Evolutionary conservation across 768 basidiomycete species (phyloP).

Genomic region (Termitomyces sp.): DNA sequence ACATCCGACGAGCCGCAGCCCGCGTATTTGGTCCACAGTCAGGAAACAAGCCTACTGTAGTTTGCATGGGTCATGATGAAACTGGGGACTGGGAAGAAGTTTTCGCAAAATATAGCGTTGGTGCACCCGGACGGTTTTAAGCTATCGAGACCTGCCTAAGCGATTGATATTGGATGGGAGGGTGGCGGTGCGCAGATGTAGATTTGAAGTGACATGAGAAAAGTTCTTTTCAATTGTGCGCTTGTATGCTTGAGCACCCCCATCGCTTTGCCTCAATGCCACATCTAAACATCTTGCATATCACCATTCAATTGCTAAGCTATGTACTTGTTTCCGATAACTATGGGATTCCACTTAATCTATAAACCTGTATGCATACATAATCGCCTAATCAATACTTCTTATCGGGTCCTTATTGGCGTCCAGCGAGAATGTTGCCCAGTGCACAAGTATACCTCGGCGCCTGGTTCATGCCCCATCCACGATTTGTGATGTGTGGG

Average conservation of each 20-base stretch:
- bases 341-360: slow-evolving; percentile 4
- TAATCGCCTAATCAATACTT: slow-evolving; percentile 5
- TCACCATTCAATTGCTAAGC: not conserved
- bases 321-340: not conserved
- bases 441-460: slow-evolving; percentile 70
- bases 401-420: slow-evolving; percentile 21
- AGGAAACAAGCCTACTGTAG: slow-evolving; percentile 69
- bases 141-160: not conserved
- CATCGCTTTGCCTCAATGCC: not conserved
- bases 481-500: slow-evolving; percentile 70
- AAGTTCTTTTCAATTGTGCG: not conserved
- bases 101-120: slow-evolving; percentile 71
- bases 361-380: slow-evolving; percentile 9
- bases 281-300: not conserved
- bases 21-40: slow-evolving; percentile 69
- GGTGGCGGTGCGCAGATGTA: not conserved
- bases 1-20: slow-evolving; percentile 72
- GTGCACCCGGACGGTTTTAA: not conserved
- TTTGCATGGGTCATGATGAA: slow-evolving; percentile 82
- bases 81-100: slow-evolving; percentile 61
- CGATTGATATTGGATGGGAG: not conserved
- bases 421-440: slow-evolving; percentile 66
- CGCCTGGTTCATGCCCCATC: slow-evolving; percentile 59
- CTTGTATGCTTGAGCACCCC: not conserved
- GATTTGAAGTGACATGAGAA: not conserved